Evolutionary conservation across 2,329 filamentous ascomycete genomes (phyloP).

Genomic region (Fusarium sarcochroum): DNA sequence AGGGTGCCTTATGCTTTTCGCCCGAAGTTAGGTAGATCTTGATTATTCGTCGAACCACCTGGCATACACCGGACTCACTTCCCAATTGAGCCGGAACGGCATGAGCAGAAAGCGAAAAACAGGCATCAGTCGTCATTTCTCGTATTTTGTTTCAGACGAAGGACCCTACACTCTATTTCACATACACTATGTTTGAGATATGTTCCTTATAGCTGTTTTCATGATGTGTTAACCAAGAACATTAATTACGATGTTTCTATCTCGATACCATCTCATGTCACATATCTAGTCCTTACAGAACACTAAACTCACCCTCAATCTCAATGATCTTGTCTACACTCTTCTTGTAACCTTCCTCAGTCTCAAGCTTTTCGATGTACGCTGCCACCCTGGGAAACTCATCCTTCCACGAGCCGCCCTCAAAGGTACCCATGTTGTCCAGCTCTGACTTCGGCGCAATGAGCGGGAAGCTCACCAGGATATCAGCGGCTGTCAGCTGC

Average conservation of each 20-base stretch:
- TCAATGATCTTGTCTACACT: slow-evolving; percentile 65
- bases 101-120: not conserved
- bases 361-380: slow-evolving; percentile 62
- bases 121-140: too few relatives aligned
- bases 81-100: not conserved
- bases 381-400: slow-evolving; percentile 62
- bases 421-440: slow-evolving; percentile 59
- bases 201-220: too few relatives aligned
- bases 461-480: slow-evolving; percentile 67
- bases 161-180: too few relatives aligned
- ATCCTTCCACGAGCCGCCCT: slow-evolving; percentile 56
- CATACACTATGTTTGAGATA: too few relatives aligned
- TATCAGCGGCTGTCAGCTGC: slow-evolving; percentile 65
- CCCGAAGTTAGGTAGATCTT: too few relatives aligned
- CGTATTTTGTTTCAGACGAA: too few relatives aligned
- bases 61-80: too few relatives aligned
- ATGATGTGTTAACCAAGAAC: not conserved
- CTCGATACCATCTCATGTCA: not conserved
- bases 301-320: slow-evolving; percentile 59
- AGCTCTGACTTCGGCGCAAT: slow-evolving; percentile 60
- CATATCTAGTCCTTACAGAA: slow-evolving; percentile 21
- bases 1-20: too few relatives aligned
- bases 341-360: slow-evolving; percentile 62
- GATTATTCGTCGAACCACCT: too few relatives aligned
- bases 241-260: not conserved